Conservation (phyloP, 1,284 basidiomycete genomes). For the Sporisorium iseilematis-ciliati region DNA sequence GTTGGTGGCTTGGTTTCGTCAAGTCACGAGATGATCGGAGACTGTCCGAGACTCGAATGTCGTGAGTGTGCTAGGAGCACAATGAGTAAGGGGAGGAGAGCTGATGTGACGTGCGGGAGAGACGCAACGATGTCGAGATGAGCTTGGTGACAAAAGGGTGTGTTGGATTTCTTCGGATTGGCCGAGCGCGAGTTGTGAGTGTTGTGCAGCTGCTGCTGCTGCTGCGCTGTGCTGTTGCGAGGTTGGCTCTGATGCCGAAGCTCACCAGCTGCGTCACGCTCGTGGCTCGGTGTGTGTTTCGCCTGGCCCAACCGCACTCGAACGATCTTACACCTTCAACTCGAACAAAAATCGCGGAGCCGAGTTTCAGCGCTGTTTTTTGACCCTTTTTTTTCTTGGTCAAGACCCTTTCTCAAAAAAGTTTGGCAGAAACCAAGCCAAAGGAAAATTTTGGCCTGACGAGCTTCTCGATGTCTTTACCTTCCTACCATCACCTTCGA, state of each 20-base stretch:
- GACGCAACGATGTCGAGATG: not conserved
- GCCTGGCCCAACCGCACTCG: constrained; percentile 23
- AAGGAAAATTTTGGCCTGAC: constrained; percentile 14
- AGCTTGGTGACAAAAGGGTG: constrained; percentile 2
- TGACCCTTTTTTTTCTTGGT: not conserved
- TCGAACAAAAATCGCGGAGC: not conserved
- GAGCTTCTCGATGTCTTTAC: not conserved
- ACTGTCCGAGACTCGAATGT: not conserved
- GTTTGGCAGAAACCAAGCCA: not conserved
- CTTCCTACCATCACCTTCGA: constrained; percentile 14
- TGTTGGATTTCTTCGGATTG: constrained; percentile 31
- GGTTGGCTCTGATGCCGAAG: not conserved
- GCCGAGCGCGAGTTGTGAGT: no score
- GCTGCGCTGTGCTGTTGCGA: constrained; percentile 11
- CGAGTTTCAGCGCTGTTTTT: not conserved
- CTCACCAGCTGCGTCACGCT: constrained; percentile 16
- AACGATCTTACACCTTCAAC: not conserved
- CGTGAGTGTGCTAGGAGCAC: no score
- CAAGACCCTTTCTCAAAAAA: constrained; percentile 2
- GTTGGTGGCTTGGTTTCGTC: not conserved
- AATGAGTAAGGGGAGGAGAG: not conserved
- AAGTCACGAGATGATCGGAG: constrained; percentile 2
- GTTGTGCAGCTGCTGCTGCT: not conserved
- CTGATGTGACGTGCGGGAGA: not conserved
- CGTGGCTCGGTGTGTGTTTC: constrained; percentile 7